Conservation (phyloP, 257 asterid genomes). For the Ballota nigra region DNA sequence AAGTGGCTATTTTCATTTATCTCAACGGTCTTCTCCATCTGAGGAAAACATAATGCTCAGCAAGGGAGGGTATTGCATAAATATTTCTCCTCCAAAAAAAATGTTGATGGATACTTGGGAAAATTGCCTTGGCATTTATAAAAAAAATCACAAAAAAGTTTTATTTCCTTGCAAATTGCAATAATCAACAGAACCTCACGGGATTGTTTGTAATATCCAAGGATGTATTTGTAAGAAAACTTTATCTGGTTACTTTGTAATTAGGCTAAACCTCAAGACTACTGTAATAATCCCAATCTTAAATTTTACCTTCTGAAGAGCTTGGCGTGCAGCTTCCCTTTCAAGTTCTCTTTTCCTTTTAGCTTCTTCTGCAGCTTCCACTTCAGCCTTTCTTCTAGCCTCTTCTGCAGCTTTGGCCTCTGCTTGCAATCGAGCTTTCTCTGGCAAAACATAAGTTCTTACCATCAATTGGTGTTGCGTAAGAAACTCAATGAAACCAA, state of each 20-base stretch:
- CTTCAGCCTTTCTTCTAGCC: slow-evolving; percentile 66
- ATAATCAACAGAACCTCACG: too few species aligned
- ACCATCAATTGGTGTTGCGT: background rate
- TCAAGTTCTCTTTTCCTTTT: slow-evolving; percentile 63
- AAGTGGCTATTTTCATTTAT: slow-evolving; percentile 64
- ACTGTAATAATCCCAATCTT: background rate
- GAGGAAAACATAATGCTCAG: slow-evolving; percentile 11
- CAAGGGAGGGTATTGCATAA: background rate
- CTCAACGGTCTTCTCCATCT: slow-evolving; percentile 86
- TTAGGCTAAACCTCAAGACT: background rate
- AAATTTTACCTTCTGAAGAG: slow-evolving; percentile 59
- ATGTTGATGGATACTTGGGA: background rate
- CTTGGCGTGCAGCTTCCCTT: slow-evolving; percentile 92
- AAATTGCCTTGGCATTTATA: background rate
- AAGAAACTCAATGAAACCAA: background rate
- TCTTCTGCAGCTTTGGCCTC: slow-evolving; percentile 83
- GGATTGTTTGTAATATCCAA: background rate
- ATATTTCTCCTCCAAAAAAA: background rate
- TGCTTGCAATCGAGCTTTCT: slow-evolving; percentile 77
- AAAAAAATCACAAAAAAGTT: background rate
- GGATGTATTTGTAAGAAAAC: background rate
- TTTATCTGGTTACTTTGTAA: background rate
- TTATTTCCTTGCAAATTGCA: background rate
- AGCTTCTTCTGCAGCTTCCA: slow-evolving; percentile 67
- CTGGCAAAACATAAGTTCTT: slow-evolving; percentile 30